Evolutionary conservation across 176 grass and related monocot species (phyloP).

Genomic region (Ensete glaucum): DNA sequence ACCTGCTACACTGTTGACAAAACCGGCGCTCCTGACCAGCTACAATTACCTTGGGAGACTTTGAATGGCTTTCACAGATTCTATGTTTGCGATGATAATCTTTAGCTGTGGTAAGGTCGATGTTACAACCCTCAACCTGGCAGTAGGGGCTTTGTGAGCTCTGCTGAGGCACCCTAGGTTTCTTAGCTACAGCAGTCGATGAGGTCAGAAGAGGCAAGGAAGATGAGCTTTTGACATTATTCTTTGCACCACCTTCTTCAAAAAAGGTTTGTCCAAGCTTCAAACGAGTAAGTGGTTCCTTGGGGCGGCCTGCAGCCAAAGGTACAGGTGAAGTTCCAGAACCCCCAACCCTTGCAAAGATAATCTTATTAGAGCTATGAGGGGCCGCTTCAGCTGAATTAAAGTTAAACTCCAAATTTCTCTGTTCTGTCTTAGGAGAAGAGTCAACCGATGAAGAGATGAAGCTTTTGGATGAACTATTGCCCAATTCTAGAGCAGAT

Average conservation of each 20-base stretch:
- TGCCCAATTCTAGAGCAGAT: constrained; percentile 38
- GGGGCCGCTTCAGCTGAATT: constrained; percentile 12
- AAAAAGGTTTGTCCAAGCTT: constrained; percentile 42
- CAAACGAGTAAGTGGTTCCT: constrained; percentile 13
- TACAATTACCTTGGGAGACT: constrained; percentile 55
- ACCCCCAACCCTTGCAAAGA: constrained; percentile 15
- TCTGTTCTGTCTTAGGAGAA: constrained; percentile 7
- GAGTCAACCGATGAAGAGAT: constrained; percentile 25
- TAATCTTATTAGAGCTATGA: constrained; percentile 1
- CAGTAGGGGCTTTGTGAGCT: constrained; percentile 26
- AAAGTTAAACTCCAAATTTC: constrained; percentile 35
- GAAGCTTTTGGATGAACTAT: constrained; percentile 47
- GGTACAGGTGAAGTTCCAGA: constrained; percentile 21
- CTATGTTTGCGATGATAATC: constrained; percentile 79
- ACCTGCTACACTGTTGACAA: constrained; percentile 98
- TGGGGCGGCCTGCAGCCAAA: not conserved
- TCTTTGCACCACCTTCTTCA: constrained; percentile 43
- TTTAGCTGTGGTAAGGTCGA: constrained; percentile 75
- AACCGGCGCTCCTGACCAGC: constrained; percentile 73
- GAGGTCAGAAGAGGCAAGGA: constrained; percentile 2
- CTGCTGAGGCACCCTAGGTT: constrained; percentile 17
- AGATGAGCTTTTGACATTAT: constrained; percentile 28
- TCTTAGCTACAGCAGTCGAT: constrained; percentile 6
- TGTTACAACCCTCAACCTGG: constrained; percentile 81
- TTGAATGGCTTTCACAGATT: constrained; percentile 68